Evolutionary conservation across 2,329 filamentous ascomycete species (phyloP).

Genomic region (Aspergillus ibericus): DNA sequence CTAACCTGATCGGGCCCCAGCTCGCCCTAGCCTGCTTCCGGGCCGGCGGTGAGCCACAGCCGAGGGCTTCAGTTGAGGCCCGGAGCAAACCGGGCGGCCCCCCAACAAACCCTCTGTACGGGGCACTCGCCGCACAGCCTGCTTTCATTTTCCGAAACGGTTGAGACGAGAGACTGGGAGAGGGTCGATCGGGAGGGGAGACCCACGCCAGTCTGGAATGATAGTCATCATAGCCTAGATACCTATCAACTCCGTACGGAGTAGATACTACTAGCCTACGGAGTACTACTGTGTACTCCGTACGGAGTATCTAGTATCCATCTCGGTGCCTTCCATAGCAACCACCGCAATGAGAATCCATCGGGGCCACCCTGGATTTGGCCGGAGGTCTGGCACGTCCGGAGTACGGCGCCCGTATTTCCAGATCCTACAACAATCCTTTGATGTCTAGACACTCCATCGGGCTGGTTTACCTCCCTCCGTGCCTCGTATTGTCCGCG

Average conservation of each 20-base stretch:
- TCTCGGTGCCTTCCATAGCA: not conserved
- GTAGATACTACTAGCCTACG: too few relatives aligned
- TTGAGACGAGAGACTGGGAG: not conserved
- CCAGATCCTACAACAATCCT: not conserved
- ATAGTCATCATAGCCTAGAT: not conserved
- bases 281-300: not conserved
- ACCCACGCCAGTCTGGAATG: not conserved
- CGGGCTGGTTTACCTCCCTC: not conserved
- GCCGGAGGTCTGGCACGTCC: not conserved
- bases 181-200: not conserved
- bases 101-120: slow-evolving; percentile 14
- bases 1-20: not conserved
- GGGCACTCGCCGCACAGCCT: not conserved
- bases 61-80: slow-evolving; percentile 21
- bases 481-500: not conserved
- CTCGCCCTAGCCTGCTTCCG: slow-evolving; percentile 9
- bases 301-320: not conserved
- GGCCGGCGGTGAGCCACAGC: slow-evolving; percentile 9
- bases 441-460: not conserved
- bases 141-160: slow-evolving; percentile 7
- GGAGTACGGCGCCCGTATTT: not conserved
- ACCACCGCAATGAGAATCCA: not conserved
- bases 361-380: not conserved
- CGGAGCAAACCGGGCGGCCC: slow-evolving; percentile 22
- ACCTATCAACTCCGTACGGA: not conserved